phyloP scores from a whole-genome alignment of 768 basidiomycete genomes.

The Ramaria rubella region DNA sequence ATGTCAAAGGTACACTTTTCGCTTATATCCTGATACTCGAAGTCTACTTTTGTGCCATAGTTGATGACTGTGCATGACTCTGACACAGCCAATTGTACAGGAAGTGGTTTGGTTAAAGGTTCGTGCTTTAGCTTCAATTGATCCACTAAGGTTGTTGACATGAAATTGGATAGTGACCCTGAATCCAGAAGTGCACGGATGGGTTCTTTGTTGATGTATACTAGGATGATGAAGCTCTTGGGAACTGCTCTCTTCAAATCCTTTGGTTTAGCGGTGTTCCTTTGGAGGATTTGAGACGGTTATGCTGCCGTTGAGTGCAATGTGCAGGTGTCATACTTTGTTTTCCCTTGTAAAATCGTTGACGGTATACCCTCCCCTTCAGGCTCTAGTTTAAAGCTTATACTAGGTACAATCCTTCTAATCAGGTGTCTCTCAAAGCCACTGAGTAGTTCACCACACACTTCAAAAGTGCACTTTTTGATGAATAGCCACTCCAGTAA shows the following conservation, averaged over 20 bases:
- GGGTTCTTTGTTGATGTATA: conserved; percentile 9
- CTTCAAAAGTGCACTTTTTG: too few species aligned
- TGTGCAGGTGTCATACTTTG: too few species aligned
- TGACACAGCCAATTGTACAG: conserved; percentile 34
- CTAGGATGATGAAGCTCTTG: conserved; percentile 3
- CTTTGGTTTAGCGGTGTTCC: conserved; percentile 1
- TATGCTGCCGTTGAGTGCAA: too few species aligned
- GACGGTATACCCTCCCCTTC: too few species aligned
- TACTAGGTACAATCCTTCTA: too few species aligned
- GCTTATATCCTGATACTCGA: conserved; percentile 32
- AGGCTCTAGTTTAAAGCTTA: too few species aligned
- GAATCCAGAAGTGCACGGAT: conserved; percentile 13
- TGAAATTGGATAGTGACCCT: conserved; percentile 17
- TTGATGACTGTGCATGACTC: conserved; percentile 37
- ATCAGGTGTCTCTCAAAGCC: too few species aligned
- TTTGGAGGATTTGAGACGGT: neutral
- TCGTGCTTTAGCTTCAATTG: conserved; percentile 25
- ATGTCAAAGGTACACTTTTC: conserved; percentile 30
- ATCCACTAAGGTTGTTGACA: conserved; percentile 14
- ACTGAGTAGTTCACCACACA: too few species aligned
- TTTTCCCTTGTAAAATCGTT: too few species aligned
- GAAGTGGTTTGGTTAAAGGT: conserved; percentile 26
- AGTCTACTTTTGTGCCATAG: conserved; percentile 15
- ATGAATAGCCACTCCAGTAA: too few species aligned
- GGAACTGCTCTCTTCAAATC: neutral